Evolutionary conservation across 2,329 filamentous ascomycete species (phyloP).

Genomic region (Epichloe glyceriae): DNA sequence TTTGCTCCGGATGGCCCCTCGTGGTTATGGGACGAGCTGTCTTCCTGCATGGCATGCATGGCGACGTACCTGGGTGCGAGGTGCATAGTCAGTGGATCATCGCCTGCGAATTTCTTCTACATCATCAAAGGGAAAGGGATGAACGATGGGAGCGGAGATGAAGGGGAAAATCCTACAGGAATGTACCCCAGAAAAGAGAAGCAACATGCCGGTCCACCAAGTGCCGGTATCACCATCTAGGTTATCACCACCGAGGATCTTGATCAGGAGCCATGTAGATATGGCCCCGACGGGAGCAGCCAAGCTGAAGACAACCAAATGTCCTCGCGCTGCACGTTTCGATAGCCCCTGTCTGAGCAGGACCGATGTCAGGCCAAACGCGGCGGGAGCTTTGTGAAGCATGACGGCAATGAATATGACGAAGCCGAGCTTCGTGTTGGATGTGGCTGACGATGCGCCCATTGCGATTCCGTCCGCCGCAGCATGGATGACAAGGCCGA

Average conservation of each 20-base stretch:
- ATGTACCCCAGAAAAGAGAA: slow-evolving; percentile 97
- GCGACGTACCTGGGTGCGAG: slow-evolving; percentile 63
- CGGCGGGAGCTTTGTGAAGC: slow-evolving; percentile 92
- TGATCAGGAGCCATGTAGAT: slow-evolving; percentile 68
- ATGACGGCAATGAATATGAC: slow-evolving; percentile 95
- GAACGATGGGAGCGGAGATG: too few species aligned
- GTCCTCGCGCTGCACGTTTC: slow-evolving; percentile 70
- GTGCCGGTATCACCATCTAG: slow-evolving; percentile 48
- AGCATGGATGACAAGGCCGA: slow-evolving; percentile 90
- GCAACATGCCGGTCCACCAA: slow-evolving; percentile 84
- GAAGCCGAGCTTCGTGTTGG: slow-evolving; percentile 64
- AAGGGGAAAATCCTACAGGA: slow-evolving; percentile 51
- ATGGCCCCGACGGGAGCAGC: slow-evolving; percentile 81
- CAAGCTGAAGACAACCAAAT: slow-evolving; percentile 82
- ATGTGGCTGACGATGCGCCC: slow-evolving; percentile 71
- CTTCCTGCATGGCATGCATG: slow-evolving; percentile 96
- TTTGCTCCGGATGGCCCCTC: slow-evolving; percentile 37
- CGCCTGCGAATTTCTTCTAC: background rate
- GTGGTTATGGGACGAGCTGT: slow-evolving; percentile 36
- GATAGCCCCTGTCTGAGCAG: slow-evolving; percentile 82
- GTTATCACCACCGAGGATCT: slow-evolving; percentile 52
- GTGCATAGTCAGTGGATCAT: background rate
- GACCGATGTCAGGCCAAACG: slow-evolving; percentile 85
- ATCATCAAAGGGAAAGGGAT: background rate
- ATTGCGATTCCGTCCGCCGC: slow-evolving; percentile 92